Base-by-base conservation (phyloP, 140 eudicot genomes). In the Bidens hawaiensis region DNA sequence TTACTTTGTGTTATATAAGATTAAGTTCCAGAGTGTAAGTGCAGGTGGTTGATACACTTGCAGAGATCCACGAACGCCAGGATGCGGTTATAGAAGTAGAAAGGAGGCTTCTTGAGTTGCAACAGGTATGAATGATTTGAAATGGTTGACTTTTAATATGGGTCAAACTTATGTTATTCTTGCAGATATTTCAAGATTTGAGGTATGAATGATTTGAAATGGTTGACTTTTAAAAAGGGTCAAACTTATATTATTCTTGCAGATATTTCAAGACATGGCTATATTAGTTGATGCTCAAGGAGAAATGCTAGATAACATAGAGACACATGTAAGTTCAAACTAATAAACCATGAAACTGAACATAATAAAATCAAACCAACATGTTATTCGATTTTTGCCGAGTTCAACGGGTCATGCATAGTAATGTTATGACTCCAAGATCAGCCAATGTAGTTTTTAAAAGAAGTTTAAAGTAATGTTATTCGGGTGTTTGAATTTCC, bases 1-100 rank as follows among this genome's bases (percentile, higher is more conserved):
- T 21, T 12, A 21, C 38, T 10, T 22, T 30, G 17, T 40, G 16
- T 28, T 42, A 13, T 46, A 6, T 46, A 18, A 38, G 18, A 19
- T 25, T 34, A 49, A 47, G 12, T 27, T 15, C 7, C 36, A 65
- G 25, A 31, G 42, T 40, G 56, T 67, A 50, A 48, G 40, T 81
- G 70, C 79, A 91, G 98, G 80, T 91, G 72, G 79, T 91, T 81
- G 91, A 88, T 62, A 87, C 96, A 25, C 77, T 91, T 27, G 86
- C 98, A 4, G 96, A 91, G 83, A 91, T 91, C 59, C 96, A 91
- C 54, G 98, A 91, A 61, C 96, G 96, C 12, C 98, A 80, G 46
- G 91, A 82, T 57, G 95, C 96, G 17, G 96, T 81, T 12, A 82
- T 78, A 59, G 98, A 87, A 45, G 72, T 91, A 62, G 98, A 91